These are phyloP conservation scores for Cordyceps pruinosa DNA, from an alignment of 2,329 filamentous ascomycete genomes.

Conservation along the genomic window DNA sequence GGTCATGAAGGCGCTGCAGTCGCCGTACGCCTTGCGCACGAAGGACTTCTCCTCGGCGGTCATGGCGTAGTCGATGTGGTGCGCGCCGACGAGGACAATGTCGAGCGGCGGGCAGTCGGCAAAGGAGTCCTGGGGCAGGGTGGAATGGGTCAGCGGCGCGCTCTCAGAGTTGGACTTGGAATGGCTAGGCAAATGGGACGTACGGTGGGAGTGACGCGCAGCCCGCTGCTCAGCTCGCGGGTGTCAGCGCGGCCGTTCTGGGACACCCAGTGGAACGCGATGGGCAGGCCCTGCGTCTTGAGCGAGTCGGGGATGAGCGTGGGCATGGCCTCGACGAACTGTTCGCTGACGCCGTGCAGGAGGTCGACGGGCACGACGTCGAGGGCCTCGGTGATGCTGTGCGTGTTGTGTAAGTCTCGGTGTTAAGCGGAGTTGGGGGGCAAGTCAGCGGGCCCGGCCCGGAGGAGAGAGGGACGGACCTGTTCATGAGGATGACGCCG, in stretches of 20 bases:
- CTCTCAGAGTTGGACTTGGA: too few species aligned
- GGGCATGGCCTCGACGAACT: slow-evolving; percentile 17
- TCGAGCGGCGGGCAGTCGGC: slow-evolving; percentile 33
- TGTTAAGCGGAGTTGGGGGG: not conserved
- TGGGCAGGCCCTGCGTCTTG: slow-evolving; percentile 20
- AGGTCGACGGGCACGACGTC: slow-evolving; percentile 30
- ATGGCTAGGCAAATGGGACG: not conserved
- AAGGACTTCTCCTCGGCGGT: slow-evolving; percentile 29
- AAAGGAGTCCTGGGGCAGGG: slow-evolving; percentile 32
- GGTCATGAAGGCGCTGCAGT: slow-evolving; percentile 31
- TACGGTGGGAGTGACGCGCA: slow-evolving; percentile 26
- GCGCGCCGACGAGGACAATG: slow-evolving; percentile 34
- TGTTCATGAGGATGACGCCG: slow-evolving; percentile 25
- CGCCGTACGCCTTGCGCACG: slow-evolving; percentile 27
- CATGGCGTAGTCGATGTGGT: slow-evolving; percentile 21
- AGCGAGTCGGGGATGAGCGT: slow-evolving; percentile 14
- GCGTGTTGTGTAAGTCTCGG: not conserved
- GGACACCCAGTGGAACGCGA: slow-evolving; percentile 30
- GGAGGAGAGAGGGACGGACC: slow-evolving; percentile 14
- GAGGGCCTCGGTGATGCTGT: slow-evolving; percentile 26
- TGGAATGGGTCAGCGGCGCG: too few species aligned
- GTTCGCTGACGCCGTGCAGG: slow-evolving; percentile 17
- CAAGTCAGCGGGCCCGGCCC: not conserved
- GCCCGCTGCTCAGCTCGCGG: slow-evolving; percentile 20
- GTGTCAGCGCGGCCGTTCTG: slow-evolving; percentile 17